Percentiles rank a stretch among this genome's conserved stretches.
Evolutionary conservation across 2,329 filamentous ascomycete species (phyloP).

Genomic region (Daldinia eschscholtzii): DNA sequence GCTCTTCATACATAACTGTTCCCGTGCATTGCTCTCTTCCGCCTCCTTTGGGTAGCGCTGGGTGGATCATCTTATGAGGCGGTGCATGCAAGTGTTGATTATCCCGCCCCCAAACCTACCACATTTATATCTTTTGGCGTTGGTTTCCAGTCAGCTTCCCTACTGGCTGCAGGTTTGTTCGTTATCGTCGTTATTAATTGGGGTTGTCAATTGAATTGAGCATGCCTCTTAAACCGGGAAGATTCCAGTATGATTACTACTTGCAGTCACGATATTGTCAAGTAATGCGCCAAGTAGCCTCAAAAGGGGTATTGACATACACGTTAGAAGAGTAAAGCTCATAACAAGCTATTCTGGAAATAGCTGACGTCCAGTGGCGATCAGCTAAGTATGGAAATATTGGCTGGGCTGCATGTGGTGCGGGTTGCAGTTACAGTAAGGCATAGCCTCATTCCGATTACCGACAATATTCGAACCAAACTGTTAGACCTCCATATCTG

Average conservation of each 20-base stretch:
- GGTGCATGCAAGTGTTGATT: slow-evolving; percentile 41
- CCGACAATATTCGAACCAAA: slow-evolving; percentile 24
- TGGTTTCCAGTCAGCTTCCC: slow-evolving; percentile 18
- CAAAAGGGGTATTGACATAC: slow-evolving; percentile 11
- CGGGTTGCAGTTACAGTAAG: slow-evolving; percentile 36
- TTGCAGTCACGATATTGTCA: slow-evolving; percentile 4
- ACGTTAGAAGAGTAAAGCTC: slow-evolving; percentile 19
- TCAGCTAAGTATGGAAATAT: slow-evolving; percentile 31
- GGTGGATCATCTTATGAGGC: slow-evolving; percentile 34
- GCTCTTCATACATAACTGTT: slow-evolving; percentile 2
- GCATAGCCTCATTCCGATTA: slow-evolving; percentile 42
- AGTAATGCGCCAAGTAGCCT: slow-evolving; percentile 21
- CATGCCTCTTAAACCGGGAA: background rate
- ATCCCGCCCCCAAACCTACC: slow-evolving; percentile 21
- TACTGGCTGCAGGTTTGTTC: slow-evolving; percentile 20
- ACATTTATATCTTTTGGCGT: slow-evolving; percentile 7
- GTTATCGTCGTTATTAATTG: slow-evolving; percentile 7
- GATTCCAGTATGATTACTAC: slow-evolving; percentile 17
- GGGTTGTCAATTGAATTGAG: background rate
- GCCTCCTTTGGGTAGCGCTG: slow-evolving; percentile 24
- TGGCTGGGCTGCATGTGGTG: slow-evolving; percentile 37
- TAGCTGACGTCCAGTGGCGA: slow-evolving; percentile 24
- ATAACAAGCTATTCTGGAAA: slow-evolving; percentile 36
- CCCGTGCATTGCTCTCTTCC: slow-evolving; percentile 8
- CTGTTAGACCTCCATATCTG: slow-evolving; percentile 15